A percentile compares a stretch with the other conserved stretches of the same genome.
phyloP scores from a whole-genome alignment of 2,329 filamentous ascomycete genomes.

The Alternaria infectoria region DNA sequence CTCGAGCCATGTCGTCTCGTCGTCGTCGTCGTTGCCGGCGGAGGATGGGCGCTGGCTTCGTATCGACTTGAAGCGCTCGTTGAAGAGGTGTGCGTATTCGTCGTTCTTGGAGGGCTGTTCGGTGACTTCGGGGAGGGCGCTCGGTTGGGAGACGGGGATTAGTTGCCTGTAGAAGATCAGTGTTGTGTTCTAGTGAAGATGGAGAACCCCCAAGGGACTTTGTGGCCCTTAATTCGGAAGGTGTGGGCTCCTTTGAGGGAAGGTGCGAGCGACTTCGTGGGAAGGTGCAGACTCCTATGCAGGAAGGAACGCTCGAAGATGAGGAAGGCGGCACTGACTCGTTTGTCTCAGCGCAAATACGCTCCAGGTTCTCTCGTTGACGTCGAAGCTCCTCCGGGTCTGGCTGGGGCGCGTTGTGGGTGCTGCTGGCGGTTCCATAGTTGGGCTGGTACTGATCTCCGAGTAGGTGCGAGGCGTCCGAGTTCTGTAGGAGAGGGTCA shows the following conservation, averaged over 20 bases:
- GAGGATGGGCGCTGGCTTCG: slow-evolving; percentile 31
- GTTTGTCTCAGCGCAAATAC: slow-evolving; percentile 57
- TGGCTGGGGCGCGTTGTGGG: slow-evolving; percentile 48
- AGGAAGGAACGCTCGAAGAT: slow-evolving; percentile 2
- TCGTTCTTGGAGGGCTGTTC: slow-evolving; percentile 40
- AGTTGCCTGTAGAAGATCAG: slow-evolving; percentile 53
- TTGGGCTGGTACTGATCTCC: slow-evolving; percentile 52
- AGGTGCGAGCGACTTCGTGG: neutral
- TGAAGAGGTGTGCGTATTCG: slow-evolving; percentile 52
- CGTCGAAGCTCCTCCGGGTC: slow-evolving; percentile 58
- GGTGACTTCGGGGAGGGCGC: slow-evolving; percentile 46
- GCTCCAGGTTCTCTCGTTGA: slow-evolving; percentile 56
- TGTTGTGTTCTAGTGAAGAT: neutral
- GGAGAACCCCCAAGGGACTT: neutral
- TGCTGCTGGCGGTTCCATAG: slow-evolving; percentile 52
- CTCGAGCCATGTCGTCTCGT: slow-evolving; percentile 45
- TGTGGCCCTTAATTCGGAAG: neutral
- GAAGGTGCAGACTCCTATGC: neutral
- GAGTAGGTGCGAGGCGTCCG: slow-evolving; percentile 56
- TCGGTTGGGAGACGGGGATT: slow-evolving; percentile 57
- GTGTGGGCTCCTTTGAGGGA: neutral
- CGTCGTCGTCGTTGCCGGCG: slow-evolving; percentile 32
- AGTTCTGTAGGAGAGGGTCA: slow-evolving; percentile 45
- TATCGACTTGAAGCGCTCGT: slow-evolving; percentile 48
- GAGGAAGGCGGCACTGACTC: slow-evolving; percentile 45